Conservation (phyloP, 2,329 filamentous ascomycete species). For the Escovopsis sp. region DNA sequence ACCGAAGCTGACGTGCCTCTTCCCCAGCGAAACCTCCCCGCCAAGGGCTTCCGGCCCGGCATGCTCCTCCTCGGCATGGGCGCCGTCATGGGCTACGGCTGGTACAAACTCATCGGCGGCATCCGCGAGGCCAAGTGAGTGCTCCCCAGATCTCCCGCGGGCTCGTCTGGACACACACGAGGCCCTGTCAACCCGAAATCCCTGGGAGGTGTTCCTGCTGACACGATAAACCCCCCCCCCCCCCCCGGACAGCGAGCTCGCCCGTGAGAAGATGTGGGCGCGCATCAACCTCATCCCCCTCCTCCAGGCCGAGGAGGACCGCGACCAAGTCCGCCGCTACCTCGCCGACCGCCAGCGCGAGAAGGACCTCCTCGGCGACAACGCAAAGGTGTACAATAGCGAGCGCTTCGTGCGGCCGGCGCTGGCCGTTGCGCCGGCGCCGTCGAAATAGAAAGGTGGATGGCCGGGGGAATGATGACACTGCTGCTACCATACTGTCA, state of each 20-base stretch:
- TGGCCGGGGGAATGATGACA: no score
- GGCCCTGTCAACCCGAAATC: no score
- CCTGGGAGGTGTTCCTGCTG: no score
- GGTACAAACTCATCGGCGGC: slow-evolving; percentile 71
- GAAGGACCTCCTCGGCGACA: slow-evolving; percentile 75
- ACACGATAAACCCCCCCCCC: no score
- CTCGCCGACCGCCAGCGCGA: slow-evolving; percentile 79
- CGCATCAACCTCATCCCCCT: slow-evolving; percentile 89
- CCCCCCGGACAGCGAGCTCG: slow-evolving; percentile 56
- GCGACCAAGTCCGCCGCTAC: slow-evolving; percentile 79
- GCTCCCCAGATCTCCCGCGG: not conserved
- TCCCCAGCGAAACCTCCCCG: slow-evolving; percentile 72
- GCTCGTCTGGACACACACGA: no score
- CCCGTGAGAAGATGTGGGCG: slow-evolving; percentile 95
- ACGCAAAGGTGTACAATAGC: slow-evolving; percentile 73
- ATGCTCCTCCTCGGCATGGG: slow-evolving; percentile 65
- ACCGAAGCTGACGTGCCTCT: not conserved
- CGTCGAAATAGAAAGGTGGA: slow-evolving; percentile 51
- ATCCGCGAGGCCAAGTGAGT: slow-evolving; percentile 84
- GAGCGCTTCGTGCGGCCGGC: slow-evolving; percentile 80
- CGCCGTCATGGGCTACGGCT: slow-evolving; percentile 74
- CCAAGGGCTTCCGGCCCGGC: slow-evolving; percentile 74
- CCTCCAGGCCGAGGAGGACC: slow-evolving; percentile 91
- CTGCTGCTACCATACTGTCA: no score
- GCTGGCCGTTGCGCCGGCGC: slow-evolving; percentile 56